These are phyloP conservation scores for Sporisorium reilianum DNA, from an alignment of 1,284 basidiomycete species.

Conservation along the genomic window DNA sequence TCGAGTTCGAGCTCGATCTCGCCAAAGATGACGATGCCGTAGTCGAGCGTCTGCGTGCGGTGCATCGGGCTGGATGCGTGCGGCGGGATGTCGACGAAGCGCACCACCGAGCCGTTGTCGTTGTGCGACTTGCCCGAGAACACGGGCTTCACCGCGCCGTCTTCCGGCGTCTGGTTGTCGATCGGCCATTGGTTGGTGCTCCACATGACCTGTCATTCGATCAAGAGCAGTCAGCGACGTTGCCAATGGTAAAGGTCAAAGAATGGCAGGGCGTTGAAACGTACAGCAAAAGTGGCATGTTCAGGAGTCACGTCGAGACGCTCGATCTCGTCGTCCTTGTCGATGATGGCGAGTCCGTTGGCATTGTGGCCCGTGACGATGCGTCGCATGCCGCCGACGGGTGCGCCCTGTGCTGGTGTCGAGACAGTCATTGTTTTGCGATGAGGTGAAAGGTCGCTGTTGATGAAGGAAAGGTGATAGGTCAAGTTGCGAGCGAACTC, in stretches of 20 bases:
- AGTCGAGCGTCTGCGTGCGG: slow-evolving; percentile 39
- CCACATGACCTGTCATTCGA: slow-evolving; percentile 28
- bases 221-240: background rate
- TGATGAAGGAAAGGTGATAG: no score
- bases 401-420: background rate
- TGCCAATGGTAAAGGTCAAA: background rate
- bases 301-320: slow-evolving; percentile 16
- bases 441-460: no score
- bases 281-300: slow-evolving; percentile 21
- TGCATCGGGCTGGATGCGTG: slow-evolving; percentile 23
- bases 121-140: slow-evolving; percentile 31
- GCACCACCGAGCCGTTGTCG: slow-evolving; percentile 30
- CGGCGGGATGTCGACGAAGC: slow-evolving; percentile 36
- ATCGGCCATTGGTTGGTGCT: slow-evolving; percentile 22
- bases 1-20: slow-evolving; percentile 40
- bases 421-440: slow-evolving; percentile 4
- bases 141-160: slow-evolving; percentile 27
- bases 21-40: slow-evolving; percentile 43
- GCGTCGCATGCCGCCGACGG: slow-evolving; percentile 21
- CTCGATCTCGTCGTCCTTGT: slow-evolving; percentile 18
- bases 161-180: slow-evolving; percentile 16
- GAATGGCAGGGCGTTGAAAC: background rate
- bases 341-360: slow-evolving; percentile 17
- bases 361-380: slow-evolving; percentile 23
- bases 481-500: no score